Conservation (phyloP, 352 stramenopile species). For the Pythium apleroticum region DNA sequence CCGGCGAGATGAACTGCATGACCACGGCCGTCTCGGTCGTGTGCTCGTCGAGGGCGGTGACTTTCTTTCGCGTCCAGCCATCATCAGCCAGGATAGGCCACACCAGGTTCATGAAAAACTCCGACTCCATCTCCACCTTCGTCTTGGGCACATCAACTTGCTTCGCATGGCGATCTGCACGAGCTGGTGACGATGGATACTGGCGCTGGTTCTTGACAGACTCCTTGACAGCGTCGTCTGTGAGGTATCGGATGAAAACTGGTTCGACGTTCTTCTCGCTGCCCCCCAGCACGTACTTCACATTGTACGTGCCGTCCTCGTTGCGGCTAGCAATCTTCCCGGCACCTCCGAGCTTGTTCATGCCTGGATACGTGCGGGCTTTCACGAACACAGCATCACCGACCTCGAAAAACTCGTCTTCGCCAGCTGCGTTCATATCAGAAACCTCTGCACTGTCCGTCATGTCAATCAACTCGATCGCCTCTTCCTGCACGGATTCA, state of each 20-base stretch:
- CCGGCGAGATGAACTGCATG: conserved; percentile 28
- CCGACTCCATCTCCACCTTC: conserved; percentile 32
- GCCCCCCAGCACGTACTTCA: conserved; percentile 85
- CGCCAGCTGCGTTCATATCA: neutral
- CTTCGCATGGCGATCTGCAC: conserved; percentile 14
- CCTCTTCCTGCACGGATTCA: neutral
- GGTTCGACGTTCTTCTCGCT: conserved; percentile 65
- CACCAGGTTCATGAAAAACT: conserved; percentile 81
- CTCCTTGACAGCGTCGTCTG: conserved; percentile 70
- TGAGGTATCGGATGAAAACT: conserved; percentile 63
- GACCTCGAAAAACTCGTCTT: conserved; percentile 37
- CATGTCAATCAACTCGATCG: conserved; percentile 5
- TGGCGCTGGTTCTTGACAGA: conserved; percentile 63
- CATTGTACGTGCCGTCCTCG: conserved; percentile 69
- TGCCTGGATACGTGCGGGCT: conserved; percentile 66
- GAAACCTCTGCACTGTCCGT: conserved; percentile 8
- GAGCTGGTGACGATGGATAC: neutral
- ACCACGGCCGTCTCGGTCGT: conserved; percentile 25
- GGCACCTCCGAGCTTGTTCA: conserved; percentile 78
- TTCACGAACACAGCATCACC: conserved; percentile 76
- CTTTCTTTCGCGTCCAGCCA: conserved; percentile 63
- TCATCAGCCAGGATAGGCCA: conserved; percentile 75
- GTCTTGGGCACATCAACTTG: conserved; percentile 13
- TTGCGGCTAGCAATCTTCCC: conserved; percentile 50
- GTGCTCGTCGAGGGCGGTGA: conserved; percentile 30